Evolutionary conservation across 352 stramenopile species (phyloP).

Genomic region (Hyaloperonospora arabidopsidis): DNA sequence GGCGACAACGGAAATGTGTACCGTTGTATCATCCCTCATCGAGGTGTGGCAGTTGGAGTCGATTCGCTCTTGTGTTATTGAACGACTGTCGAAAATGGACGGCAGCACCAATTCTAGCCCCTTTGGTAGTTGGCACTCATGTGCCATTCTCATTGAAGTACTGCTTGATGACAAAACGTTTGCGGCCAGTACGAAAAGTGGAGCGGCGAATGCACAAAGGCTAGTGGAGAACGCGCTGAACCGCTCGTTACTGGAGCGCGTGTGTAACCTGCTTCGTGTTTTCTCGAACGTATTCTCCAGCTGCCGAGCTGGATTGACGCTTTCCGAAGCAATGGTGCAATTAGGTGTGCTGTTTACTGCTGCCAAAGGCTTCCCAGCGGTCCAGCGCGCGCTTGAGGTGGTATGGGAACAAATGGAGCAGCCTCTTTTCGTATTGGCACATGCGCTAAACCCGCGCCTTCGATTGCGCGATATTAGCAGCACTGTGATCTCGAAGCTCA

Average conservation of each 20-base stretch:
- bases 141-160: slow-evolving; percentile 27
- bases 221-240: slow-evolving; percentile 34
- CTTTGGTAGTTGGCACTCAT: slow-evolving; percentile 32
- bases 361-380: slow-evolving; percentile 35
- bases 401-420: slow-evolving; percentile 54
- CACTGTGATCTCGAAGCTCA: slow-evolving; percentile 49
- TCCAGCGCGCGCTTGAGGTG: slow-evolving; percentile 47
- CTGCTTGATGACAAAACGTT: slow-evolving; percentile 40
- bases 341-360: slow-evolving; percentile 38
- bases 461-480: slow-evolving; percentile 32
- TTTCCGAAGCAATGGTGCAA: slow-evolving; percentile 42
- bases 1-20: slow-evolving; percentile 27
- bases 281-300: slow-evolving; percentile 28
- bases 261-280: slow-evolving; percentile 34
- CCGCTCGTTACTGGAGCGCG: slow-evolving; percentile 31
- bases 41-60: slow-evolving; percentile 31
- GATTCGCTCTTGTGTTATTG: slow-evolving; percentile 18
- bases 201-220: slow-evolving; percentile 20
- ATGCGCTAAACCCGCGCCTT: slow-evolving; percentile 50
- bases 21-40: slow-evolving; percentile 29
- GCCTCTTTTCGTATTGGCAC: slow-evolving; percentile 53
- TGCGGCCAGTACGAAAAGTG: slow-evolving; percentile 18
- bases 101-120: slow-evolving; percentile 11
- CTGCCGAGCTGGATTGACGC: slow-evolving; percentile 16
- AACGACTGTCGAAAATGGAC: slow-evolving; percentile 16